These are phyloP conservation scores for Coemansia sp. DNA, from an alignment of 192 early-diverging fungal species.

Conservation along the genomic window DNA sequence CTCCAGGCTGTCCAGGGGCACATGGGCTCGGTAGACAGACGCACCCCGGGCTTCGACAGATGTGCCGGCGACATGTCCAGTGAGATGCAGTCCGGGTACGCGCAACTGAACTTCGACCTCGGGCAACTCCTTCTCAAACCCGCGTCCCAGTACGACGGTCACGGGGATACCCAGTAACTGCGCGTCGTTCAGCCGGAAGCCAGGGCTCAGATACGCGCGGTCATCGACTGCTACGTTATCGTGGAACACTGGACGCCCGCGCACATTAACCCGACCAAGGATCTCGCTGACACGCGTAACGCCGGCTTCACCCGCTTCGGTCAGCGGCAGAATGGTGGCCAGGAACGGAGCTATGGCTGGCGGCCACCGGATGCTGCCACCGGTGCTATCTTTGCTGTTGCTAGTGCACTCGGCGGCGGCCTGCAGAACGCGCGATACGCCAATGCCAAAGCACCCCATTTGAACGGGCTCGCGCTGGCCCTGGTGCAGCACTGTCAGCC, in stretches of 20 bases:
- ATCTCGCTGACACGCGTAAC: conserved; percentile 8
- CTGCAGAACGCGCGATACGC: conserved; percentile 78
- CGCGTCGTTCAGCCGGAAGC: conserved; percentile 79
- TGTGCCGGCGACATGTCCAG: conserved; percentile 1
- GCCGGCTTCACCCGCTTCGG: conserved; percentile 1
- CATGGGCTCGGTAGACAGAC: conserved; percentile 18
- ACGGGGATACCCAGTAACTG: conserved; percentile 79
- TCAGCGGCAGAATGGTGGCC: conserved; percentile 61
- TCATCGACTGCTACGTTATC: conserved; percentile 70
- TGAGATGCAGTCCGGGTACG: conserved; percentile 10
- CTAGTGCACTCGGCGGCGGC: conserved; percentile 69
- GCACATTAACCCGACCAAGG: conserved; percentile 1
- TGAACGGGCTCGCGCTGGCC: conserved; percentile 53
- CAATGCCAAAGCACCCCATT: conserved; percentile 93
- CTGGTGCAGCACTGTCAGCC: conserved; percentile 53
- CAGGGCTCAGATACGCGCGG: conserved; percentile 59
- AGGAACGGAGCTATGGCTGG: conserved; percentile 71
- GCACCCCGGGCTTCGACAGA: background rate
- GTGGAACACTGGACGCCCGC: conserved; percentile 13
- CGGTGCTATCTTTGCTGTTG: conserved; percentile 59
- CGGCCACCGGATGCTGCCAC: conserved; percentile 72
- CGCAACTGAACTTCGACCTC: conserved; percentile 46
- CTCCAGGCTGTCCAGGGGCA: conserved; percentile 12
- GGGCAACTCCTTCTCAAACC: conserved; percentile 22
- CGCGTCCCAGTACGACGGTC: conserved; percentile 71